A percentile compares a stretch with the other conserved stretches of the same genome.
These are phyloP conservation scores for Sambucus nigra DNA, from an alignment of 129 eudicot genomes.

Conservation along the genomic window DNA sequence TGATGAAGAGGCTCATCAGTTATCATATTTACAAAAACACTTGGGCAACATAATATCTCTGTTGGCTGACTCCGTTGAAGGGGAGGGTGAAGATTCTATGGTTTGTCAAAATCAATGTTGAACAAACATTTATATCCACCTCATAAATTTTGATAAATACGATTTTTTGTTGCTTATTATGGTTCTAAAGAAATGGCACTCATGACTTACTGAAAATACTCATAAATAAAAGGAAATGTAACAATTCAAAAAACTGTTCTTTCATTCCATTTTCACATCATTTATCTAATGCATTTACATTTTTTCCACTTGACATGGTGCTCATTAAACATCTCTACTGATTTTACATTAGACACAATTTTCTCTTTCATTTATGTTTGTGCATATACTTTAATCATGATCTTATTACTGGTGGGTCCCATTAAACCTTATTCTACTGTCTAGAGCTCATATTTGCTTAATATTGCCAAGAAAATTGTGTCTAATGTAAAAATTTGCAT, in stretches of 20 bases:
- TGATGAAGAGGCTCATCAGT: slow-evolving; percentile 95
- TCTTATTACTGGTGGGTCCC: neutral
- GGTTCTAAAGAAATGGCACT: no score
- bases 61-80: slow-evolving; percentile 64
- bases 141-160: no score
- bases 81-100: slow-evolving; percentile 78
- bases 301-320: neutral
- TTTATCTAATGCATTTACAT: neutral
- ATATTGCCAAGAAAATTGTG: no score
- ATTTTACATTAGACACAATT: no score
- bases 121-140: neutral
- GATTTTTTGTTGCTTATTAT: no score
- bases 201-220: no score
- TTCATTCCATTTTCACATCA: neutral
- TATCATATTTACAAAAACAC: slow-evolving; percentile 86
- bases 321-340: no score
- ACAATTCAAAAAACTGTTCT: neutral
- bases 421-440: slow-evolving; percentile 47
- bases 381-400: neutral
- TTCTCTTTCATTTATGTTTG: neutral
- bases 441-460: no score
- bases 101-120: slow-evolving; percentile 34
- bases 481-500: no score
- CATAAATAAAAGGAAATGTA: no score
- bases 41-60: slow-evolving; percentile 73